Evolutionary conservation across 164 flowering plant genomes (phyloP), one percentile per base, ranked within the genome.

Genomic region (Sedum album): DNA sequence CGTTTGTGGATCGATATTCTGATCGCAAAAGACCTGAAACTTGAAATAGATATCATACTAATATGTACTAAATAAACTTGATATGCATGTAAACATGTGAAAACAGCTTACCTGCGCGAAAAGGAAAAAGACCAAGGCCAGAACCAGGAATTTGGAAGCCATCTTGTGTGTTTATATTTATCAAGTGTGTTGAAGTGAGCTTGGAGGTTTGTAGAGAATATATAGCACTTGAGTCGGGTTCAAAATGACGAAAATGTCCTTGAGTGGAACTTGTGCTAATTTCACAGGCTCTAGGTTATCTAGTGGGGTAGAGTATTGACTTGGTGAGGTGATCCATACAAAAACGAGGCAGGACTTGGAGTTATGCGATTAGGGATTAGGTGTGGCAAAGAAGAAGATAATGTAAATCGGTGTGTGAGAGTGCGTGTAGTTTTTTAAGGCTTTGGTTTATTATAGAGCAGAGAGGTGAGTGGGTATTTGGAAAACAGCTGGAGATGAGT

Each of bases 81-180:
- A 39, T 31, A 28, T 15, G 10, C 5, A 31, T 26, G 6, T 13
- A 8, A 44, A 0, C n/a, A 39, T 57, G 30, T 36, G 15, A 25
- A 1, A 21, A 18, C 6, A 14, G 9, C 61, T 38, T n/a, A 74
- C 81, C 73, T 60, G 68, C 2, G 68, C 67, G 6, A 72, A 76
- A 73, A 75, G 31, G 66, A 78, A n/a, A 61, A 78, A 39, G 51
- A 76, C 13, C 44, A 75, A 6, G 31, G 66, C 62, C 18, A 66
- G 42, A 6, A 81, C 53, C 33, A 81, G 74, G 57, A 73, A 26
- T 44, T 77, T 81, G n/a, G 46, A 23, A 14, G 71, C 75, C 84
- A 81, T 76, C 28, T 10, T 20, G 23, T 21, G 4, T 31, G n/a
- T 31, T 42, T 20, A 1, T 66, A 13, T 63, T 11, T 20, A 49